A percentile compares a stretch with the other conserved stretches of the same genome.
These are phyloP conservation scores for Rhypophila decipiens DNA, from an alignment of 495 filamentous ascomycete genomes.

Conservation along the genomic window DNA sequence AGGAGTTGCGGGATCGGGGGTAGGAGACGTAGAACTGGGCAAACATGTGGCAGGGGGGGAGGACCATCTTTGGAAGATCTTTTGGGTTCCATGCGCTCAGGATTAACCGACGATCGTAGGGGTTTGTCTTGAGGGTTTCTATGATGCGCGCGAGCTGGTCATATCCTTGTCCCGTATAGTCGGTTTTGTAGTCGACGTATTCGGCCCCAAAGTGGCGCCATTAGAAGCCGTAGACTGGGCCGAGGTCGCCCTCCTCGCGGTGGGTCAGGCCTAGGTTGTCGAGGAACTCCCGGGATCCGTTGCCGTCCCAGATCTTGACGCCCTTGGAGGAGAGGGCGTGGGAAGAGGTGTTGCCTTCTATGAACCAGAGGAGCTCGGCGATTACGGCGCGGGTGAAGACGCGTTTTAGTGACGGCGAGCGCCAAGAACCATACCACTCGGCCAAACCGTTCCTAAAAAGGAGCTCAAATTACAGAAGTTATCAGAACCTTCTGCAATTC, in stretches of 20 bases:
- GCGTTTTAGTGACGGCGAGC: too few species aligned
- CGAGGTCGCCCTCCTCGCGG: constrained; percentile 80
- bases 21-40: constrained; percentile 96
- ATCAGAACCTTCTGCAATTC: too few species aligned
- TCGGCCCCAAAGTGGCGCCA: constrained; percentile 97
- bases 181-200: constrained; percentile 69
- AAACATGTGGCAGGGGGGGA: constrained; percentile 98
- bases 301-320: constrained; percentile 97
- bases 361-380: constrained; percentile 95
- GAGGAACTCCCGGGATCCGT: constrained; percentile 82
- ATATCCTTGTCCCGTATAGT: constrained; percentile 84
- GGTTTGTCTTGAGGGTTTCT: constrained; percentile 69
- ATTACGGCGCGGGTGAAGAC: constrained; percentile 89
- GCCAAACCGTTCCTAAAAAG: too few species aligned
- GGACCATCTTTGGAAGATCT: constrained; percentile 81
- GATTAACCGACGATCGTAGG: constrained; percentile 85
- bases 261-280: constrained; percentile 74
- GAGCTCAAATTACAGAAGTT: too few species aligned
- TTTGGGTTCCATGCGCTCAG: constrained; percentile 89
- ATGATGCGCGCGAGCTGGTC: constrained; percentile 88
- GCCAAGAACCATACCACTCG: too few species aligned
- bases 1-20: constrained; percentile 35
- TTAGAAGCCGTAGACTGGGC: constrained; percentile 97
- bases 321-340: constrained; percentile 64
- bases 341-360: constrained; percentile 74